Conservation (phyloP, 2,329 filamentous ascomycete genomes). For the Penicillium sp. region DNA sequence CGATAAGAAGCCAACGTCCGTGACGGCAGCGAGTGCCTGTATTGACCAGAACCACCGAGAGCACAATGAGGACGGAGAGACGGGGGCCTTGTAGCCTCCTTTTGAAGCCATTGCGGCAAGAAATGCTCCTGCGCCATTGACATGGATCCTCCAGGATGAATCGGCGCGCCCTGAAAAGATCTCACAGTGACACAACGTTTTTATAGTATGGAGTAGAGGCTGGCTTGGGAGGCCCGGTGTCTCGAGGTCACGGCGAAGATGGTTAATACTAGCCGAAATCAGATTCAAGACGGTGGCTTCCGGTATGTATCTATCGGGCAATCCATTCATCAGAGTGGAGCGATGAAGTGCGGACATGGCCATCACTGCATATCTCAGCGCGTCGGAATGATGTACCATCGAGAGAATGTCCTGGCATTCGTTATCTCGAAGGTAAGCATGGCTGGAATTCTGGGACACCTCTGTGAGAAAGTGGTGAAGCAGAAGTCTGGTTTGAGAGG, state of each 20-base stretch:
- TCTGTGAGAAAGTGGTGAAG: conserved; percentile 24
- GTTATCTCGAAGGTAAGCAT: conserved; percentile 18
- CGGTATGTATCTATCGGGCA: conserved; percentile 4
- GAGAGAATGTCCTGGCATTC: conserved; percentile 22
- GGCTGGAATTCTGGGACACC: conserved; percentile 23
- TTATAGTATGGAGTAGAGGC: conserved; percentile 23
- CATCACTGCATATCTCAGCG: conserved; percentile 25
- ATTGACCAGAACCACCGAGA: conserved; percentile 24
- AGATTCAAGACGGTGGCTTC: conserved; percentile 3
- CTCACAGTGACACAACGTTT: conserved; percentile 25
- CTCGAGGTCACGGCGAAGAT: conserved; percentile 6
- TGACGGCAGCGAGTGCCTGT: conserved; percentile 21
- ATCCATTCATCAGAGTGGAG: conserved; percentile 4
- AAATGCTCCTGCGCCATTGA: conserved; percentile 25
- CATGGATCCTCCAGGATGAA: conserved; percentile 23
- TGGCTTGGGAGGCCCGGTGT: conserved; percentile 2
- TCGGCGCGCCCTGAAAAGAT: conserved; percentile 25
- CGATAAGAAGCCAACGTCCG: conserved; percentile 10
- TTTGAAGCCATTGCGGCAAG: conserved; percentile 4
- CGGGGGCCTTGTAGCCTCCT: conserved; percentile 6
- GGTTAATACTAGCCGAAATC: conserved; percentile 3
- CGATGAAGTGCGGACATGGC: conserved; percentile 26
- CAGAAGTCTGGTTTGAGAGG: conserved; percentile 11
- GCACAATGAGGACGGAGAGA: conserved; percentile 7
- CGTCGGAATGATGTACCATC: conserved; percentile 21